A percentile compares a stretch with the other conserved stretches of the same genome.
These are phyloP conservation scores for Lachnellula subtilissima DNA, from an alignment of 2,329 filamentous ascomycete genomes.

Conservation along the genomic window DNA sequence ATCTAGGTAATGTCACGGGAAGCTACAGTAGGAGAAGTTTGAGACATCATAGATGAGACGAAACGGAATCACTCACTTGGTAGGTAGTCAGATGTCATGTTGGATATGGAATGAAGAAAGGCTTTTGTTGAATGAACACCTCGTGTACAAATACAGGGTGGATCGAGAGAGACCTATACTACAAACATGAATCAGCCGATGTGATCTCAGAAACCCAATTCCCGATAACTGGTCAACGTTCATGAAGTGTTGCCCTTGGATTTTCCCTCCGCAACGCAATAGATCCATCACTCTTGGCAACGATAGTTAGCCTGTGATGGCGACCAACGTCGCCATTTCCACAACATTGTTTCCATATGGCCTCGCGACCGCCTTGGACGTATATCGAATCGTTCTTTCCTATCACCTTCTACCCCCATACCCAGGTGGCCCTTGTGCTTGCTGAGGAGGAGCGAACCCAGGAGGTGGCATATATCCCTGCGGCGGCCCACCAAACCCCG, in stretches of 20 bases:
- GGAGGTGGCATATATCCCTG: slow-evolving; percentile 24
- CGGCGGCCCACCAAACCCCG: slow-evolving; percentile 28
- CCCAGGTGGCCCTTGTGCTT: slow-evolving; percentile 28
- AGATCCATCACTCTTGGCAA: not conserved
- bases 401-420: slow-evolving; percentile 25
- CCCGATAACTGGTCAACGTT: not conserved
- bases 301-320: not conserved
- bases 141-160: not conserved
- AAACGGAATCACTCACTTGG: too few relatives aligned
- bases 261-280: too few relatives aligned
- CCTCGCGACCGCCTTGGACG: not conserved
- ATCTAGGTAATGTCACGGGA: too few relatives aligned
- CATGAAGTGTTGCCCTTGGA: not conserved
- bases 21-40: too few relatives aligned
- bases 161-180: not conserved
- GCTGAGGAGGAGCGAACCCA: slow-evolving; percentile 21
- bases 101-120: not conserved
- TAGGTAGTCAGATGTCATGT: too few relatives aligned
- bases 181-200: not conserved
- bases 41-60: too few relatives aligned
- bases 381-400: not conserved
- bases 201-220: not conserved
- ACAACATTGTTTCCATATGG: not conserved
- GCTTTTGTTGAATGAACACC: too few relatives aligned
- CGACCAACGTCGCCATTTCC: not conserved